Percentiles rank a stretch among this genome's conserved stretches.
These are phyloP conservation scores for Amphibolis antarctica DNA, from an alignment of 106 monocot genomes.

Conservation along the genomic window DNA sequence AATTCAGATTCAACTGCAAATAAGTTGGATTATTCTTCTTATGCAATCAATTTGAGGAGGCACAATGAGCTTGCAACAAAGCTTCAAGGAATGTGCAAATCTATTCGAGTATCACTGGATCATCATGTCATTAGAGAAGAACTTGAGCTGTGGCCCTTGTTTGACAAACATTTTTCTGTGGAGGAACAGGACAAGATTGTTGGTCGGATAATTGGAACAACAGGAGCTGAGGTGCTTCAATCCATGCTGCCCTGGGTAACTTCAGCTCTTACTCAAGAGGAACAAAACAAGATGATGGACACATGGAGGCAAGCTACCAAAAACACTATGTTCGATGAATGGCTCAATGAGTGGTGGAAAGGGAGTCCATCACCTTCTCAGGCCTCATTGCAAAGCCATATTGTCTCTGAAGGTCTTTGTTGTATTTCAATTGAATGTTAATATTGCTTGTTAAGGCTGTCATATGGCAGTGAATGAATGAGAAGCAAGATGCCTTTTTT, in stretches of 20 bases:
- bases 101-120: slow-evolving; percentile 84
- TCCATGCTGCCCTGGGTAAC: slow-evolving; percentile 99
- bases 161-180: slow-evolving; percentile 87
- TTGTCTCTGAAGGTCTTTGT: slow-evolving; percentile 31
- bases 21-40: neutral
- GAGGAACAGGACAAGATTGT: slow-evolving; percentile 98
- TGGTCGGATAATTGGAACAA: slow-evolving; percentile 93
- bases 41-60: slow-evolving; percentile 30
- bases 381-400: slow-evolving; percentile 9
- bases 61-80: slow-evolving; percentile 82
- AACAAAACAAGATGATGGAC: slow-evolving; percentile 97
- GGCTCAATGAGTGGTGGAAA: slow-evolving; percentile 99
- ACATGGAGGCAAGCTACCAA: slow-evolving; percentile 91
- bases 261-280: slow-evolving; percentile 82
- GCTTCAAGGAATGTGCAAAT: slow-evolving; percentile 98
- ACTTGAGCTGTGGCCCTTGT: slow-evolving; percentile 96
- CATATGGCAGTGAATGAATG: neutral
- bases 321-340: slow-evolving; percentile 99
- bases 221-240: slow-evolving; percentile 94
- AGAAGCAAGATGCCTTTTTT: neutral
- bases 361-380: slow-evolving; percentile 33
- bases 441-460: neutral
- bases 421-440: neutral
- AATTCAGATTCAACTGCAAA: slow-evolving; percentile 10
- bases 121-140: slow-evolving; percentile 94